Evolutionary conservation across 257 asterid genomes (phyloP).

Genomic region (Nicotiana tabacum): DNA sequence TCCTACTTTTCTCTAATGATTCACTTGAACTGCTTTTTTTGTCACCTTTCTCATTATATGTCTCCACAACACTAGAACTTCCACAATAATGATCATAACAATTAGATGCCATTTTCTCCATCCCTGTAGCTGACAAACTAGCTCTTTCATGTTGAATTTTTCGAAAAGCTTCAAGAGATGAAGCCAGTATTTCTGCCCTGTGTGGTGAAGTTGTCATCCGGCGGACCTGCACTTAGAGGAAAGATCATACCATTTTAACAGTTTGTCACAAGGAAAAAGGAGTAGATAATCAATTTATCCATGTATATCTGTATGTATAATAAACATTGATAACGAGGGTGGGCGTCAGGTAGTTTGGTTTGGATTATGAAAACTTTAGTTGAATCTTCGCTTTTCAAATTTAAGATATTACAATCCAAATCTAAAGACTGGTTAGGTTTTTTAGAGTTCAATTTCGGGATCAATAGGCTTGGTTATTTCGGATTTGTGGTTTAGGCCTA

Average conservation of each 20-base stretch:
- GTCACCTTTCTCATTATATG: slow-evolving; percentile 28
- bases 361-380: too few relatives aligned
- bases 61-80: slow-evolving; percentile 31
- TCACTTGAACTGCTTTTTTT: slow-evolving; percentile 35
- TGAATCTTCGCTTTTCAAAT: too few relatives aligned
- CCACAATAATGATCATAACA: slow-evolving; percentile 32
- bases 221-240: slow-evolving; percentile 62
- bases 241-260: not conserved
- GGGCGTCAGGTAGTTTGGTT: too few relatives aligned
- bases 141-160: slow-evolving; percentile 85
- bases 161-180: slow-evolving; percentile 96
- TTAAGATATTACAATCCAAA: too few relatives aligned
- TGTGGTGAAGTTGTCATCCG: slow-evolving; percentile 99
- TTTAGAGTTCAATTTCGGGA: too few relatives aligned
- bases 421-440: not conserved
- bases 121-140: slow-evolving; percentile 34
- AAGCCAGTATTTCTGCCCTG: slow-evolving; percentile 93
- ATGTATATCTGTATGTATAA: not conserved
- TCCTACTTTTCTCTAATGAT: slow-evolving; percentile 25
- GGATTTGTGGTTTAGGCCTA: too few relatives aligned
- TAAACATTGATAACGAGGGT: not conserved
- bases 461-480: too few relatives aligned
- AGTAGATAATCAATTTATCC: not conserved
- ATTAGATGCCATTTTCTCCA: slow-evolving; percentile 35
- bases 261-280: not conserved